Conservation (phyloP, 1,139 yeast genomes). For the Lizanozyma gosingica region DNA sequence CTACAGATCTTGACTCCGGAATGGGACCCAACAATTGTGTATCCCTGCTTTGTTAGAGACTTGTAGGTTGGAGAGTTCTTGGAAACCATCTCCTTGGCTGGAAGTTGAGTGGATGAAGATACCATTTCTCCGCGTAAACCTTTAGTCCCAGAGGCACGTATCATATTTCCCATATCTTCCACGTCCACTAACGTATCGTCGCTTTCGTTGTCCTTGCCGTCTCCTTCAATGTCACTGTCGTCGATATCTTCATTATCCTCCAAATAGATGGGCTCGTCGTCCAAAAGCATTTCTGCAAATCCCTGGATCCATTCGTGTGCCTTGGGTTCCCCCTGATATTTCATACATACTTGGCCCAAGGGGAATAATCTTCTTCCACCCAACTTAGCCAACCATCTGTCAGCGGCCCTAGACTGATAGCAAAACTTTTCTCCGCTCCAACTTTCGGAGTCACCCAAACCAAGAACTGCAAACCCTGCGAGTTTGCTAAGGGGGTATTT, state of each 20-base stretch:
- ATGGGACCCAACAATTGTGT: constrained; percentile 87
- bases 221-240: constrained; percentile 35
- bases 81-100: constrained; percentile 80
- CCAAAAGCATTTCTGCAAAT: constrained; percentile 50
- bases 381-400: constrained; percentile 66
- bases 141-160: constrained; percentile 20
- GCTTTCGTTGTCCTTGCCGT: constrained; percentile 39
- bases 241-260: constrained; percentile 24
- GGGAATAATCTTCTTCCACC: constrained; percentile 86
- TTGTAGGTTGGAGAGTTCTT: constrained; percentile 83
- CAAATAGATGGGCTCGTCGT: constrained; percentile 55
- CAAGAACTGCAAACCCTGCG: constrained; percentile 77
- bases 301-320: constrained; percentile 61
- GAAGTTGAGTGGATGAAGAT: constrained; percentile 12
- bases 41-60: constrained; percentile 86
- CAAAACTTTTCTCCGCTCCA: constrained; percentile 77
- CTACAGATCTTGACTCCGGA: constrained; percentile 94
- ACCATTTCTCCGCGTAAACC: constrained; percentile 8
- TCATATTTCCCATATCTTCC: constrained; percentile 73
- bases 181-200: constrained; percentile 60
- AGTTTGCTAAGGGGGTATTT: constrained; percentile 62
- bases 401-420: constrained; percentile 74
- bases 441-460: constrained; percentile 81
- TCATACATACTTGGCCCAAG: constrained; percentile 77
- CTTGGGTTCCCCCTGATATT: constrained; percentile 53